Conservation (phyloP, 306 rosid genomes). For the Cicer cuneatum region DNA sequence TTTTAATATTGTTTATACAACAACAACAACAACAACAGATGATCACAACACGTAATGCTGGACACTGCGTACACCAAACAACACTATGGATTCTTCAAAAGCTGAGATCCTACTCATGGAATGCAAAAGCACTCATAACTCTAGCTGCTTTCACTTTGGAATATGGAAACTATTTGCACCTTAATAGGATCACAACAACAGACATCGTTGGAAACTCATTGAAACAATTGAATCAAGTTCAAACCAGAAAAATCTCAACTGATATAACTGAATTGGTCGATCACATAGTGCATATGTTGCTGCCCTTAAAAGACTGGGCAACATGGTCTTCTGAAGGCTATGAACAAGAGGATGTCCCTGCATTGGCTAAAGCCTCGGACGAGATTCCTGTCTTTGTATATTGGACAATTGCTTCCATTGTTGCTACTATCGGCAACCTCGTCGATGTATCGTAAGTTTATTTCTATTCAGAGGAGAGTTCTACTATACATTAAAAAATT, state of each 20-base stretch:
- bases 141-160: constrained; percentile 50
- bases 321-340: constrained; percentile 37
- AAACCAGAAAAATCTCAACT: constrained; percentile 16
- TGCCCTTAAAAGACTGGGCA: constrained; percentile 50
- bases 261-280: background rate
- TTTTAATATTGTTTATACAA: background rate
- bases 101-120: constrained; percentile 61
- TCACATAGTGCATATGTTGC: constrained; percentile 37
- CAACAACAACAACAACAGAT: constrained; percentile 38
- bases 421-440: constrained; percentile 45
- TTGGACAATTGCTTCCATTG: constrained; percentile 47
- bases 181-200: background rate
- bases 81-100: constrained; percentile 48
- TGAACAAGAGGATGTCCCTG: constrained; percentile 43
- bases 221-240: constrained; percentile 45
- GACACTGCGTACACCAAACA: constrained; percentile 43
- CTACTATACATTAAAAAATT: too few relatives aligned
- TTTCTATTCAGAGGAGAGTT: background rate
- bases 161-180: constrained; percentile 41
- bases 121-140: constrained; percentile 59
- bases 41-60: constrained; percentile 39
- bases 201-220: constrained; percentile 41
- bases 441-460: constrained; percentile 44
- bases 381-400: constrained; percentile 45
- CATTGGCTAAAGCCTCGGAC: constrained; percentile 38